Percentiles rank a stretch among this genome's conserved stretches.
These are phyloP conservation scores for Boletus reticulatus DNA, from an alignment of 768 basidiomycete species.

Conservation along the genomic window DNA sequence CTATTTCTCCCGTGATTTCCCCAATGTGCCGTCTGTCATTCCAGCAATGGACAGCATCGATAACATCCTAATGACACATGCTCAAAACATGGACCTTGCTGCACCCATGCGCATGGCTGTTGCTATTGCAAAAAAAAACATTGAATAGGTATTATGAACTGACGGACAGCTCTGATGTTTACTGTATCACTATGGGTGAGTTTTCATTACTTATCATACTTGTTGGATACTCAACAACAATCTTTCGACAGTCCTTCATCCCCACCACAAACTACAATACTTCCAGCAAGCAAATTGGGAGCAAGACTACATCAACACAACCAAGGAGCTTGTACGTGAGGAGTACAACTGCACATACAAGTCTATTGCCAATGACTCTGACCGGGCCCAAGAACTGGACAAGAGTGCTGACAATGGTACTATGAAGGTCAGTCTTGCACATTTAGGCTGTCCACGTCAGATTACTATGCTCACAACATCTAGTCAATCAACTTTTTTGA, in stretches of 20 bases:
- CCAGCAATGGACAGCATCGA: not conserved
- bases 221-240: too few relatives aligned
- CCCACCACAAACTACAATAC: too few relatives aligned
- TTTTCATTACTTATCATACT: too few relatives aligned
- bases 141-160: too few relatives aligned
- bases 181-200: too few relatives aligned
- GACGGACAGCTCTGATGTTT: too few relatives aligned
- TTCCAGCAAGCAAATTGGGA: not conserved
- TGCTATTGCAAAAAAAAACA: too few relatives aligned
- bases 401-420: not conserved
- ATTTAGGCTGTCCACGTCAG: too few relatives aligned
- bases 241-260: too few relatives aligned
- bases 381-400: not conserved
- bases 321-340: not conserved
- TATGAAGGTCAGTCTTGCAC: too few relatives aligned
- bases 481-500: not conserved
- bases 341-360: not conserved
- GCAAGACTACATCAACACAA: not conserved
- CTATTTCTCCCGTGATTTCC: not conserved
- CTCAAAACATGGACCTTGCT: not conserved
- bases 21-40: not conserved
- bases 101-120: too few relatives aligned
- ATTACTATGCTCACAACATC: too few relatives aligned
- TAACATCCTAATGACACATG: not conserved
- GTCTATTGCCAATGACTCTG: not conserved